Conservation (phyloP, 148 eudicot genomes). For the Rhododendron ovatum region DNA sequence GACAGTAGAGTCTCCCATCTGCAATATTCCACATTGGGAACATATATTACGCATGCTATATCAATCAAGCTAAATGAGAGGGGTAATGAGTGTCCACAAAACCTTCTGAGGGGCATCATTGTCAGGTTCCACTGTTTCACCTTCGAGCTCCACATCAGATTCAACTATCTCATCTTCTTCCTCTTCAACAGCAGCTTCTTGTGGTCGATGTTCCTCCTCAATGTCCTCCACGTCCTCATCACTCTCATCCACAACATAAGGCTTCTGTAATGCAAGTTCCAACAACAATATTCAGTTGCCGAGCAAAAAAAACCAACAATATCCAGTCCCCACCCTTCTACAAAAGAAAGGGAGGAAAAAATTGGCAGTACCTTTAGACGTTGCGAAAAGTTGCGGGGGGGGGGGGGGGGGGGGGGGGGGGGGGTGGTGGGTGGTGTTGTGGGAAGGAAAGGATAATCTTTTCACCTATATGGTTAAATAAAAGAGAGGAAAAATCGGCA, state of each 20-base stretch:
- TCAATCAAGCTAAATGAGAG: background rate
- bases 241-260: slow-evolving; percentile 44
- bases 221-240: slow-evolving; percentile 50
- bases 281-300: background rate
- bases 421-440: no score
- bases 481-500: background rate
- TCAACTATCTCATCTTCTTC: slow-evolving; percentile 71
- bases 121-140: slow-evolving; percentile 85
- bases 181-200: slow-evolving; percentile 38
- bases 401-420: no score
- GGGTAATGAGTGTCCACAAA: background rate
- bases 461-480: background rate
- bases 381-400: background rate
- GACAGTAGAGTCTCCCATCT: slow-evolving; percentile 89
- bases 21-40: slow-evolving; percentile 7
- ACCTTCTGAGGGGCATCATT: slow-evolving; percentile 91
- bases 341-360: background rate
- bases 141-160: slow-evolving; percentile 87
- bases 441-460: background rate
- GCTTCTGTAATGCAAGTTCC: slow-evolving; percentile 19
- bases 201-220: slow-evolving; percentile 26
- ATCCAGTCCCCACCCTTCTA: background rate
- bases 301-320: background rate
- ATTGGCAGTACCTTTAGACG: background rate
- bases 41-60: background rate